These are phyloP conservation scores for Xylariales sp. DNA, from an alignment of 2,329 filamentous ascomycete species.

Conservation along the genomic window DNA sequence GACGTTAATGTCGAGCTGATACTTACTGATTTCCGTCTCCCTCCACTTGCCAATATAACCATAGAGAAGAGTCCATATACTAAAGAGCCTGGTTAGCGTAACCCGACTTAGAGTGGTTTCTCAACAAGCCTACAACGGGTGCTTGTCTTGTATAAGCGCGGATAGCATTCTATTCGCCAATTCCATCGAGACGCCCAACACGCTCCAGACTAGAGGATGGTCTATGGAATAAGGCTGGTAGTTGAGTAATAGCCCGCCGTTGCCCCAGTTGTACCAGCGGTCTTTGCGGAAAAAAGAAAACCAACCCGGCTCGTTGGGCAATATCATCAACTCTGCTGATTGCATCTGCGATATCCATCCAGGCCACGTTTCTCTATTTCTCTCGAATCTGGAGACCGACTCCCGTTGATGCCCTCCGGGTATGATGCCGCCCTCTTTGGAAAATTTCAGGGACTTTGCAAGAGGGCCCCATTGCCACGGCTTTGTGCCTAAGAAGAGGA, in stretches of 20 bases:
- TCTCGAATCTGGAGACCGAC: neutral
- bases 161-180: conserved; percentile 17
- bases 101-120: neutral
- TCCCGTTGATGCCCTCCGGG: conserved; percentile 16
- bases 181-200: conserved; percentile 4
- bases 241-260: neutral
- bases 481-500: neutral
- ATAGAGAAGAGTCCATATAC: conserved; percentile 4
- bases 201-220: conserved; percentile 15
- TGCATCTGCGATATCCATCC: neutral
- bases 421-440: neutral
- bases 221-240: conserved; percentile 18
- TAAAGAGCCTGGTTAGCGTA: conserved; percentile 1
- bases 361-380: neutral
- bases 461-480: conserved; percentile 17
- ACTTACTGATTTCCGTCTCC: neutral
- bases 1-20: neutral
- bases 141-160: conserved; percentile 12
- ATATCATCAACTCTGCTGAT: conserved; percentile 1
- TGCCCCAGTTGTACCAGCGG: conserved; percentile 14
- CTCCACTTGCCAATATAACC: conserved; percentile 1
- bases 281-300: conserved; percentile 21
- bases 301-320: conserved; percentile 13
- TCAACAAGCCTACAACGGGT: conserved; percentile 17
- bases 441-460: neutral